Base-by-base conservation (phyloP, 805 yeast genomes). In the Candida qinlingensis region DNA sequence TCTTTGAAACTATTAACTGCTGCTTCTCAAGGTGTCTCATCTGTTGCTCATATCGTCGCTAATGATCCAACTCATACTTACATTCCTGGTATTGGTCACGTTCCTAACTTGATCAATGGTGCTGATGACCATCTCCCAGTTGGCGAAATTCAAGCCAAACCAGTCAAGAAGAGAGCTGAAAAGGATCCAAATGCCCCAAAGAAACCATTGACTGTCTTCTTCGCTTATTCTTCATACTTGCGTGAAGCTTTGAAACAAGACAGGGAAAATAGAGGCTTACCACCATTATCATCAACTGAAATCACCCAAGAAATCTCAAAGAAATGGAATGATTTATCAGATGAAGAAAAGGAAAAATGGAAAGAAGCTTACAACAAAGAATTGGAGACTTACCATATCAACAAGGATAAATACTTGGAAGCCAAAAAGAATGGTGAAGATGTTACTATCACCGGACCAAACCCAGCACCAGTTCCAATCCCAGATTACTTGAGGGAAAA, bases 111-210 rank as follows among this genome's bases (percentile, higher is more conserved):
- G 33, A 41, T 58, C 5, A 46, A 49, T 27, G 44, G 42, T 36
- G 44, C 41, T 33, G 48, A 53, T 31, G 50, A 43, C 30, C 41
- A 42, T 29, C 38, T 42, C 4, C 43, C 41, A 10, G 46, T 41
- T 19, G 47, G 4, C 57, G 11, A 8, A 31, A 31, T 11, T 8
- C 34, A 31, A 11, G 34, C 11, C 34, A 31, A 31, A 11, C 34
- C 34, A 31, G 34, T 31, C 11, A 73, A 70, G 68, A 74, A 73
- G 65, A 73, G 71, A 56, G 67, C 66, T 49, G 83, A 79, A 68
- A 80, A 77, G 58, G 98, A 92, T 68, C 97, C 97, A 45, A 84
- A 87, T 61, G 97, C 96, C 41, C 99, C 99, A 51, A 89, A 87
- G 75, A 90, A 90, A 62, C 98, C 99, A 12, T 73, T 88, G 61